Evolutionary conservation across 176 grass and related monocot species (phyloP).

Genomic region (Triticum urartu): DNA sequence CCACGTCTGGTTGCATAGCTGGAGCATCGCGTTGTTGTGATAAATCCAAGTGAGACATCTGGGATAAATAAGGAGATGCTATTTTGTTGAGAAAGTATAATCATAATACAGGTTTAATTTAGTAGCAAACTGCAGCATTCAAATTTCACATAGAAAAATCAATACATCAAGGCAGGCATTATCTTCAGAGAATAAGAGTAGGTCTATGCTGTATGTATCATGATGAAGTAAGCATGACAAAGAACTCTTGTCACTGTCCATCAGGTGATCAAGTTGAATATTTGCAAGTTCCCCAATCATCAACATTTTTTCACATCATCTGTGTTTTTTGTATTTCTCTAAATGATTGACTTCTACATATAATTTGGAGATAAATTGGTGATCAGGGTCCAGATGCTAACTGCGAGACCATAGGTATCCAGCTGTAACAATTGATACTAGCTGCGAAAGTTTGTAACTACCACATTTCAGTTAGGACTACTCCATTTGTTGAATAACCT

Average conservation of each 20-base stretch:
- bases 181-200: not conserved
- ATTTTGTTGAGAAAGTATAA: not conserved
- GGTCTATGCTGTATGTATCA: not conserved
- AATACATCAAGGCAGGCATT: not conserved
- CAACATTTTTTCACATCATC: not conserved
- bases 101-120: not conserved
- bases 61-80: not conserved
- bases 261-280: constrained; percentile 10
- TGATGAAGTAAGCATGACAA: constrained; percentile 5
- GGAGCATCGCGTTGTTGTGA: not conserved
- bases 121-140: not conserved
- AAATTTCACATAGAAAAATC: not conserved
- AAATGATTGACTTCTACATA: not conserved
- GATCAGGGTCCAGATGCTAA: constrained; percentile 1
- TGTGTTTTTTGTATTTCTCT: not conserved
- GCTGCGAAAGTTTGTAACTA: not conserved
- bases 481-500: not conserved
- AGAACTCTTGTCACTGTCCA: not conserved
- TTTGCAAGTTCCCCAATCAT: not conserved
- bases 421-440: not conserved
- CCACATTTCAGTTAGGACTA: not conserved
- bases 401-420: not conserved
- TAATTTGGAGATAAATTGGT: not conserved
- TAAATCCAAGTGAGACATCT: not conserved
- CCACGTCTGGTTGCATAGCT: not conserved